Conservation (phyloP, 768 basidiomycete species). For the Tylopilus balloui region DNA sequence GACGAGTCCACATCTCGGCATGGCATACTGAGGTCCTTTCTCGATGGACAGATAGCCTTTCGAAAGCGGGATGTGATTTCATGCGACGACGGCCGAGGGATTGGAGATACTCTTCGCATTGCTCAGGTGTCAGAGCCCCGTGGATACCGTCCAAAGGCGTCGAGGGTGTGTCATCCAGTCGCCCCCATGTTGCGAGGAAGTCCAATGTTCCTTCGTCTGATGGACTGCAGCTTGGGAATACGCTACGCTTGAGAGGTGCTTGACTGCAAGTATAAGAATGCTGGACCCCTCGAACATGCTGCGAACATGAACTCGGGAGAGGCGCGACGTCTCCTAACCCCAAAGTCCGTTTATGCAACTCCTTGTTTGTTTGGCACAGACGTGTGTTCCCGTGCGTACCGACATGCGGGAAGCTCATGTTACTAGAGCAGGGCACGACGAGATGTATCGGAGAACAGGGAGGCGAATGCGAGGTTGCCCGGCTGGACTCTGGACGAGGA, state of each 20-base stretch:
- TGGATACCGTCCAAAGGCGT: not conserved
- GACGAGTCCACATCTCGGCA: constrained; percentile 61
- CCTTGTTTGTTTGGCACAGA: constrained; percentile 1
- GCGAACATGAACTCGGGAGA: constrained; percentile 46
- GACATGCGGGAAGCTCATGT: constrained; percentile 9
- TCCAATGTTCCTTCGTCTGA: constrained; percentile 8
- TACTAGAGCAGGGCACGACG: not conserved
- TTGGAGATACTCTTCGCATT: constrained; percentile 16
- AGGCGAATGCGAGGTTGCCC: constrained; percentile 6
- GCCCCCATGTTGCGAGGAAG: constrained; percentile 18
- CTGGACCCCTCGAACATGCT: constrained; percentile 63
- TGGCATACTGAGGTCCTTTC: constrained; percentile 15
- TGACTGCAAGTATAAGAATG: constrained; percentile 28
- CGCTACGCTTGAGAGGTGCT: constrained; percentile 9
- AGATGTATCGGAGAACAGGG: not conserved
- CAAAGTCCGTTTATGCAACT: not conserved
- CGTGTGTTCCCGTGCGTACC: not conserved
- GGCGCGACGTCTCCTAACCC: constrained; percentile 28
- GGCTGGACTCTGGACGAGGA: constrained; percentile 8
- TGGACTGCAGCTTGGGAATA: not conserved
- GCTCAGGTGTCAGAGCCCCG: constrained; percentile 8
- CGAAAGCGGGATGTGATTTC: constrained; percentile 48
- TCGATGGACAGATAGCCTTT: constrained; percentile 32
- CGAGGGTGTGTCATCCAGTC: not conserved
- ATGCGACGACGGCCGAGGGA: constrained; percentile 18